A percentile compares a stretch with the other conserved stretches of the same genome.
These are phyloP conservation scores for Yarrowia galli DNA, from an alignment of 1,139 yeast species.

Conservation along the genomic window DNA sequence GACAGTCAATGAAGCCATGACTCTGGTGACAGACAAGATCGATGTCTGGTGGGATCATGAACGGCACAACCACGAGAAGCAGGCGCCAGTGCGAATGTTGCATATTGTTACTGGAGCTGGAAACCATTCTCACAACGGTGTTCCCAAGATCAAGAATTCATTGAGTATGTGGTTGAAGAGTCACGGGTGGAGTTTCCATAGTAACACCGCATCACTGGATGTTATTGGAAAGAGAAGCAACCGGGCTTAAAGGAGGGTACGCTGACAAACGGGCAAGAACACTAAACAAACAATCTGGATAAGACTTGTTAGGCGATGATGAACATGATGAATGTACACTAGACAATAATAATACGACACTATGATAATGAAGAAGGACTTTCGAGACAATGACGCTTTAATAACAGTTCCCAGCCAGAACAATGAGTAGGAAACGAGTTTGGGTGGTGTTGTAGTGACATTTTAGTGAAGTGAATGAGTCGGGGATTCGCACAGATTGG, in stretches of 20 bases:
- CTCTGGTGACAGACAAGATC: conserved; percentile 1
- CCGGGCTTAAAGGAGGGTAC: neutral
- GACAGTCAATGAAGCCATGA: conserved; percentile 33
- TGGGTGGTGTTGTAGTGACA: too few relatives aligned
- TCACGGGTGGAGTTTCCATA: conserved; percentile 31
- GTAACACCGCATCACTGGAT: conserved; percentile 18
- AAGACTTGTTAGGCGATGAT: neutral
- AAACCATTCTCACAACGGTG: conserved; percentile 36
- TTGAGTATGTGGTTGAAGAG: conserved; percentile 36
- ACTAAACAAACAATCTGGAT: neutral
- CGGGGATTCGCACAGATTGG: too few relatives aligned
- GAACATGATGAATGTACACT: neutral
- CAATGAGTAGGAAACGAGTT: too few relatives aligned
- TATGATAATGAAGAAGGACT: neutral
- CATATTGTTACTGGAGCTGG: conserved; percentile 36
- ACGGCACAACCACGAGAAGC: neutral
- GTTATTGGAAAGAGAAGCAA: conserved; percentile 6
- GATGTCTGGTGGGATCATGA: conserved; percentile 21
- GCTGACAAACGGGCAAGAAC: too few relatives aligned
- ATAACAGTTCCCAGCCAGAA: too few relatives aligned
- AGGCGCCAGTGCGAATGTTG: neutral
- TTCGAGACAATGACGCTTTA: too few relatives aligned
- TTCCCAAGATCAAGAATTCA: conserved; percentile 33
- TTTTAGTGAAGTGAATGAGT: too few relatives aligned
- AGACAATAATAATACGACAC: neutral